Base-by-base conservation (phyloP, 805 yeast genomes). In the Kuraishia ogatae region DNA sequence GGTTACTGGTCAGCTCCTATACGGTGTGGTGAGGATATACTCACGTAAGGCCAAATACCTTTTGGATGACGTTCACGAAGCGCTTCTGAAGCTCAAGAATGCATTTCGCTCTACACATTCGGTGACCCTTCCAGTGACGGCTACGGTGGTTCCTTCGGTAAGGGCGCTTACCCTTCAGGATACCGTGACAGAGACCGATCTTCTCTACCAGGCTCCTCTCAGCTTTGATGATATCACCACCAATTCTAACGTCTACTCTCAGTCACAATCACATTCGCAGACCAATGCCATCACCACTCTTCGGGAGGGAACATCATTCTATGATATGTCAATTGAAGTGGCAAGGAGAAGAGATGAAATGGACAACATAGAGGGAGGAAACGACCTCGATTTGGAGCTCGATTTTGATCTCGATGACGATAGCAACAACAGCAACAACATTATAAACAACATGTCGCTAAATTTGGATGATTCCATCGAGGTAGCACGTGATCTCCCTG, bases 11-110 rank as follows among this genome's bases (percentile, higher is more conserved):
- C 97, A 91, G 65, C 74, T 92, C 54, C 73, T 92, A 47, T 82
- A 87, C 55, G 97, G 97, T 53, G 89, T 92, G 2, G 96, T 89
- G 39, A 77, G 89, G 56, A 92, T 92, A 22, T 92, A 90, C 68
- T 84, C 94, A 13, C 75, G 93, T 57, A 89, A 92, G 68, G 89
- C 97, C 26, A 86, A 85, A 61, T 88, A 88, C 60, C 72, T 92
- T 23, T 73, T 87, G 52, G 96, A 89, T 55, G 97, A 92, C 65
- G 93, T 89, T 48, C 79, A 83, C 52, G 96, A 88, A 61, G 86
- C 90, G 2, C 68, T 90, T 57, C 70, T 82, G 59, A 85, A 83
- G 62, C 74, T 91, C 64, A 88, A 87, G 64, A 79, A 86, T 39
- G 80, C 89, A 2, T 87, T 89, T 68, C 74, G 67, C 54, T 67